Conservation (phyloP, 139 green algal species). For the Micromonas commoda region DNA sequence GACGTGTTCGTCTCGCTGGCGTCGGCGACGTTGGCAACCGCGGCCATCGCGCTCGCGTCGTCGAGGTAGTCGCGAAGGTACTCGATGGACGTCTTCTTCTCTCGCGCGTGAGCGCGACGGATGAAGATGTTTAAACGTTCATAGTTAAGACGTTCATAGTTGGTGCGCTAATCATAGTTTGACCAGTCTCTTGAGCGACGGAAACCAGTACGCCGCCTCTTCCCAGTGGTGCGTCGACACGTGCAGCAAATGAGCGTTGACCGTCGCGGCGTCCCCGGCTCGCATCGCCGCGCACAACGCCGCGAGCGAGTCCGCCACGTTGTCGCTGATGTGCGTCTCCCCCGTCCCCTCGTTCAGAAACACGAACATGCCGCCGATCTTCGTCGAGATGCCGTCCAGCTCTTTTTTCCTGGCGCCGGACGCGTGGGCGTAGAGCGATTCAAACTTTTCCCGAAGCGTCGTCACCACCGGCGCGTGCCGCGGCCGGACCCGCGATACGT, state of each 20-base stretch:
- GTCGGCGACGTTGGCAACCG: too few relatives aligned
- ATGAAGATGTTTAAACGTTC: too few relatives aligned
- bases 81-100: too few relatives aligned
- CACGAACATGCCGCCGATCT: slow-evolving; percentile 10
- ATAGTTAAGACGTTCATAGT: background rate
- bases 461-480: background rate
- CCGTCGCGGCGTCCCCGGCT: background rate
- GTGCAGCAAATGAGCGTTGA: slow-evolving; percentile 13
- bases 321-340: background rate
- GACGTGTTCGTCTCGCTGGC: too few relatives aligned
- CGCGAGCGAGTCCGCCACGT: background rate
- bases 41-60: too few relatives aligned
- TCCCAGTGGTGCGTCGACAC: slow-evolving; percentile 6
- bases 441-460: background rate
- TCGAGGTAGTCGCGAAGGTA: too few relatives aligned
- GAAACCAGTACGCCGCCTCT: slow-evolving; percentile 12
- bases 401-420: slow-evolving; percentile 6
- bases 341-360: background rate
- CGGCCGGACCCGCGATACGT: background rate
- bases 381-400: slow-evolving; percentile 3
- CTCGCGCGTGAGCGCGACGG: too few relatives aligned
- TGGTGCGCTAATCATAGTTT: background rate
- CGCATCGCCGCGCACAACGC: background rate
- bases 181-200: background rate
- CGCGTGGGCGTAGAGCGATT: background rate